Evolutionary conservation across 768 basidiomycete species (phyloP).

Genomic region (Mycena chlorophos): DNA sequence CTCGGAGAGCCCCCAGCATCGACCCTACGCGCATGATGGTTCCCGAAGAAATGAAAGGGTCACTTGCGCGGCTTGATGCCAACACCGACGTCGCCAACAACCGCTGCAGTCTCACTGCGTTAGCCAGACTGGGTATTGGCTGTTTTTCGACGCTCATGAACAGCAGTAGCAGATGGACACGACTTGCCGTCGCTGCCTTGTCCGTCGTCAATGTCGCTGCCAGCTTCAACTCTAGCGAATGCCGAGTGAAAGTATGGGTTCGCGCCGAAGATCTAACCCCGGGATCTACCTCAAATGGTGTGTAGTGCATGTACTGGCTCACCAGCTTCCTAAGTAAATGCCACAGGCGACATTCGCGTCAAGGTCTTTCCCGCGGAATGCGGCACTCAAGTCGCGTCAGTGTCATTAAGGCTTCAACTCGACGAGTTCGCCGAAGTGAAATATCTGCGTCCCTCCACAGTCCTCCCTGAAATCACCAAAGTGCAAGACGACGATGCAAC

Average conservation of each 20-base stretch:
- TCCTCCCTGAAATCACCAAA: not conserved
- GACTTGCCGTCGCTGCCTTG: too few species aligned
- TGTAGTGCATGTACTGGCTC: not conserved
- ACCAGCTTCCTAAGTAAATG: not conserved
- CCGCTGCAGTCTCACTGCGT: too few species aligned
- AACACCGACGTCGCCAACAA: too few species aligned
- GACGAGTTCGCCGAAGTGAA: not conserved
- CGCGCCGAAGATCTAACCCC: not conserved
- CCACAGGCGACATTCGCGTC: not conserved
- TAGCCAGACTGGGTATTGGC: too few species aligned
- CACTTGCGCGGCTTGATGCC: too few species aligned
- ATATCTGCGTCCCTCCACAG: not conserved
- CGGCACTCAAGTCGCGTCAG: not conserved
- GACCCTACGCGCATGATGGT: not conserved
- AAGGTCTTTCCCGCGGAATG: not conserved
- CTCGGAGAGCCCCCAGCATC: slow-evolving; percentile 14
- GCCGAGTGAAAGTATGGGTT: not conserved
- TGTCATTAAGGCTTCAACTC: not conserved
- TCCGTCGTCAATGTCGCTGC: too few species aligned
- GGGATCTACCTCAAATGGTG: not conserved
- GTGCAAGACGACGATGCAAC: not conserved
- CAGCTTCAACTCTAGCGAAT: too few species aligned
- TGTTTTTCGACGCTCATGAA: too few species aligned
- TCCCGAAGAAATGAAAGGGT: too few species aligned
- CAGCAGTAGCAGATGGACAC: too few species aligned